Evolutionary conservation across 768 basidiomycete genomes (phyloP).

Genomic region (Collybia sordida): DNA sequence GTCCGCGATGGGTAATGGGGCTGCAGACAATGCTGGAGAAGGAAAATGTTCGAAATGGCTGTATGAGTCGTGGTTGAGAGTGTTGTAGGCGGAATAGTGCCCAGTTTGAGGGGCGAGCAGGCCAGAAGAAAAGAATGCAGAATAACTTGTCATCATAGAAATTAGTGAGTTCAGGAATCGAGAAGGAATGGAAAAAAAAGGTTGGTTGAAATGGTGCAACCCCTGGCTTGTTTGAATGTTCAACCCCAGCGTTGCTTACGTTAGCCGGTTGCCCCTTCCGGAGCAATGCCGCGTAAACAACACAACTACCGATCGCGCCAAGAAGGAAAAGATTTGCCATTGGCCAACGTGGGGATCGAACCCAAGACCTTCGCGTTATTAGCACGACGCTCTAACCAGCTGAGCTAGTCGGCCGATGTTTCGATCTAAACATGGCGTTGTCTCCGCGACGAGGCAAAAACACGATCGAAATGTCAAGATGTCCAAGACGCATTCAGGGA

Average conservation of each 20-base stretch:
- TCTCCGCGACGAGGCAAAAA: too few relatives aligned
- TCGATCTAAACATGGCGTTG: too few relatives aligned
- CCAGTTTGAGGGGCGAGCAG: slow-evolving; percentile 49
- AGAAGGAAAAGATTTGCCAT: too few relatives aligned
- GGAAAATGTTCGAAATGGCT: slow-evolving; percentile 10
- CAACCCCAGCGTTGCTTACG: not conserved
- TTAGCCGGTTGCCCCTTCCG: too few relatives aligned
- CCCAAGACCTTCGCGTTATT: slow-evolving; percentile 75
- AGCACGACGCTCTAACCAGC: slow-evolving; percentile 86
- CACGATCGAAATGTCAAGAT: too few relatives aligned
- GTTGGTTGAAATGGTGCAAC: slow-evolving; percentile 4
- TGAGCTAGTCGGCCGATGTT: slow-evolving; percentile 80
- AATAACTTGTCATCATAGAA: slow-evolving; percentile 45
- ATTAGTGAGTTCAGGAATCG: slow-evolving; percentile 4
- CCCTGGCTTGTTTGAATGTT: not conserved
- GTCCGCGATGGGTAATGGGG: slow-evolving; percentile 22
- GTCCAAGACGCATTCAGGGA: too few relatives aligned
- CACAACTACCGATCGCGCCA: not conserved
- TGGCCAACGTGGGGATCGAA: slow-evolving; percentile 66
- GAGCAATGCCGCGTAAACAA: slow-evolving; percentile 16
- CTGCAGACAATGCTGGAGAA: slow-evolving; percentile 20
- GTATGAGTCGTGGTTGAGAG: slow-evolving; percentile 7
- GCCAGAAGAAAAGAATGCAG: slow-evolving; percentile 70
- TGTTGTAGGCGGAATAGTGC: slow-evolving; percentile 14
- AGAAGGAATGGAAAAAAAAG: slow-evolving; percentile 2